Percentiles rank a stretch among this genome's conserved stretches.
Evolutionary conservation across 1,139 yeast species (phyloP).

Genomic region (Eremothecium cymbalariae): DNA sequence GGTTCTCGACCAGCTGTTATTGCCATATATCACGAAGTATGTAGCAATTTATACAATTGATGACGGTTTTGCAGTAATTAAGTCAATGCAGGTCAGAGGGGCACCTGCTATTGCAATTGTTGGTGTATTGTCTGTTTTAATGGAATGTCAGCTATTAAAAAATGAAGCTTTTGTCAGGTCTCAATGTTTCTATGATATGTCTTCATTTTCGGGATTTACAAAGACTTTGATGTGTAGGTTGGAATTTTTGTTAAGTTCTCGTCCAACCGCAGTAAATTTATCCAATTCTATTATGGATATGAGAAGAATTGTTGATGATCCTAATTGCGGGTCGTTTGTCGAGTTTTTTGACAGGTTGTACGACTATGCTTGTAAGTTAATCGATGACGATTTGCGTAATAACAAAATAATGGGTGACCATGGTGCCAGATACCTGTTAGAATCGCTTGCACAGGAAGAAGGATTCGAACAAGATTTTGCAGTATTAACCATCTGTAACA

Average conservation of each 20-base stretch:
- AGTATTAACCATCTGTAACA: conserved; percentile 77
- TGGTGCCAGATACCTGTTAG: conserved; percentile 63
- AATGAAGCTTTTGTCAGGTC: conserved; percentile 19
- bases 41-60: conserved; percentile 49
- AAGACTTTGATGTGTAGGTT: conserved; percentile 40
- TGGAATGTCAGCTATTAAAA: conserved; percentile 43
- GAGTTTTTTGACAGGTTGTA: conserved; percentile 37
- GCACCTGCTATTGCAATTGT: conserved; percentile 98
- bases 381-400: conserved; percentile 67
- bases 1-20: conserved; percentile 70
- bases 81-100: conserved; percentile 90
- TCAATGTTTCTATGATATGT: conserved; percentile 33
- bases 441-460: conserved; percentile 39
- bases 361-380: conserved; percentile 50
- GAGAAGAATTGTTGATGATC: conserved; percentile 34
- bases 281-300: conserved; percentile 68
- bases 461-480: conserved; percentile 60
- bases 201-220: conserved; percentile 27
- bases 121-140: conserved; percentile 76
- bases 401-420: conserved; percentile 71
- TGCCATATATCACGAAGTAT: conserved; percentile 74
- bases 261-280: conserved; percentile 95
- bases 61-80: conserved; percentile 77
- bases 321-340: conserved; percentile 19
- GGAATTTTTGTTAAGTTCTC: conserved; percentile 60